Evolutionary conservation across 345 rosid species (phyloP), one percentile per base, ranked within the genome.

Genomic region (Ceriops decandra): DNA sequence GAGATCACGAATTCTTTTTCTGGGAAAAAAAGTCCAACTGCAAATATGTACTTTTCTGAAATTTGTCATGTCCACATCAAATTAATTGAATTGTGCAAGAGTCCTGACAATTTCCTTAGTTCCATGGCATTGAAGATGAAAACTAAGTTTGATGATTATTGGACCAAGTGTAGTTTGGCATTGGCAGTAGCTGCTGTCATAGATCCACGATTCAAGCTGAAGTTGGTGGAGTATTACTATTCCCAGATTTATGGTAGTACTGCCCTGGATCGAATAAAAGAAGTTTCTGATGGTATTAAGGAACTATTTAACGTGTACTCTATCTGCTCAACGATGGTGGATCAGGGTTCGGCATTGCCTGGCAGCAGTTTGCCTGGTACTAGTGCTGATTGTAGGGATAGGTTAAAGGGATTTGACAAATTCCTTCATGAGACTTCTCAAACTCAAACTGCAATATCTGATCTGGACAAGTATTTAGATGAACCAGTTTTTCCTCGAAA

Each of bases 141-240:
- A 82, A 74, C 79, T 24, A 93, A 84, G 73, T 93, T 93, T 52
- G 95, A 93, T 62, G 82, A 79, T 60, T 87, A 87, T 71, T 93
- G 98, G 98, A 89, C 80, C 79, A 90, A 89, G 74, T 91, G 97
- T 82, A 86, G 91, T 81, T 80, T 91, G 77, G 86, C 90, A 69
- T 81, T 90, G 81, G 97, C 97, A 61, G 77, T 89, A 33, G 93
- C 97, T 16, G 97, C 95, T 21, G 89, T 90, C 69, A 83, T 93
- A 72, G 98, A 93, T 82, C 97, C 98, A 1, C 83, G 97, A 75
- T 93, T 86, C 78, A 93, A 93, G 84, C 84, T 91, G 92, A 91
- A 91, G 82, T 64, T 90, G 81, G 97, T 93, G 69, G 98, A 93
- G 76, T 90, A 91, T 76, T 93, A 88, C 73, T 93, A 89, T 77